These are phyloP conservation scores for Coelastrella sp. DNA, from an alignment of 139 green algal genomes.

Conservation along the genomic window DNA sequence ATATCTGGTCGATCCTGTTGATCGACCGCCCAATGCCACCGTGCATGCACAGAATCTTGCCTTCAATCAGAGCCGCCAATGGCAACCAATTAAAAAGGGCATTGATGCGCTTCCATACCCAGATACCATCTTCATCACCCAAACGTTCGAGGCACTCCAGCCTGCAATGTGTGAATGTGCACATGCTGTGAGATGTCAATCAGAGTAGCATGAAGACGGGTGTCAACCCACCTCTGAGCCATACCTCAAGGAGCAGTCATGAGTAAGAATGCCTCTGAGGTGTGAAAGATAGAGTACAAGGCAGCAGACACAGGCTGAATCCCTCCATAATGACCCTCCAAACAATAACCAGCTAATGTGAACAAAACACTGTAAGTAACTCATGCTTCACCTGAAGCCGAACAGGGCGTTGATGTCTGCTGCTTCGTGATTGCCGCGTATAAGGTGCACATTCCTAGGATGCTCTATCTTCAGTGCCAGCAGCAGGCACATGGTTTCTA, in stretches of 20 bases:
- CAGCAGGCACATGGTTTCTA: constrained; percentile 93
- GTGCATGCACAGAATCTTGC: constrained; percentile 98
- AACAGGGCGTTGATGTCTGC: constrained; percentile 99
- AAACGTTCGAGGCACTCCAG: constrained; percentile 97
- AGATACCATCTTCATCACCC: constrained; percentile 86
- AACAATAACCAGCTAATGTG: too few relatives aligned
- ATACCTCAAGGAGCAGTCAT: too few relatives aligned
- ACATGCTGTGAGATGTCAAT: background rate
- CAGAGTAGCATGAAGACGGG: background rate
- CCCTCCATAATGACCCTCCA: too few relatives aligned
- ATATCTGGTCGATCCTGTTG: constrained; percentile 90
- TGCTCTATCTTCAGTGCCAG: constrained; percentile 98
- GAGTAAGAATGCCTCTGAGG: too few relatives aligned
- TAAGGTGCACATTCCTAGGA: constrained; percentile 93
- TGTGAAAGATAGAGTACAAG: too few relatives aligned
- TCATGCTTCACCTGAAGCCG: constrained; percentile 91
- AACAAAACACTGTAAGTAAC: too few relatives aligned
- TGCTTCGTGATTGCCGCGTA: constrained; percentile 98
- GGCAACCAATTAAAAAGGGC: constrained; percentile 99
- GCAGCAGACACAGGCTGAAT: too few relatives aligned
- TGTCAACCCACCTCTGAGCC: too few relatives aligned
- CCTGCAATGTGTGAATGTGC: constrained; percentile 47
- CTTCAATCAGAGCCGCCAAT: constrained; percentile 95
- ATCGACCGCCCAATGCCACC: constrained; percentile 97
- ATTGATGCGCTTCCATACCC: constrained; percentile 97